Evolutionary conservation across 23 red algal species (phyloP), one percentile per base, ranked within the genome.

Genomic region (Gracilariopsis chorda): DNA sequence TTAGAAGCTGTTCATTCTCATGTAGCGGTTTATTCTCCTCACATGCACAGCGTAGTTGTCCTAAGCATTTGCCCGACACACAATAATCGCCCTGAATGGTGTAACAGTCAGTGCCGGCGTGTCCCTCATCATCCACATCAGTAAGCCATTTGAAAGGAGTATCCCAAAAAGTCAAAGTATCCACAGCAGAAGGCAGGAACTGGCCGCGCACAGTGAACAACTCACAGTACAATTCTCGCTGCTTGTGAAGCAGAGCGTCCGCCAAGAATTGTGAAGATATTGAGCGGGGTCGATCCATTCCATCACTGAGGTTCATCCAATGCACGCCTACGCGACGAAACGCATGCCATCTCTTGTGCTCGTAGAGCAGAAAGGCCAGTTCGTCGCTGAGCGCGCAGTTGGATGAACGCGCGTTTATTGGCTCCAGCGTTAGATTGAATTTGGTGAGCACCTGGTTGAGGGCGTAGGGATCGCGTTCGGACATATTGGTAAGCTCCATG

Each of bases 281-380:
- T 41, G 36, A 39, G 24, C 24, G 20, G 24, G 67, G 67, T 39
- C 67, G 25, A 23, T 20, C 28, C 25, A 74, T 41, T 21, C 67
- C 28, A 41, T 74, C 67, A 41, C 35, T 74, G 33, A 74, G 35
- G 24, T 74, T 74, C 28, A 74, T 74, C 67, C 67, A 74, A 20
- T 74, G 67, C 35, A 41, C 45, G 10, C 67, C 67, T 7, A 74
- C 10, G 24, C 67, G 67, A 11, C 67, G 67, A 41, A 74, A 20
- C 25, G 67, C 35, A 41, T 41, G 44, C 67, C 67, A 74, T 11
- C 67, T 7, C 10, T 11, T 11, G 35, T 74, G 24, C 10, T 74
- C 33, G 24, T 37, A 21, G 27, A 23, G 35, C 13, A 74, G 27
- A 10, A 74, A 23, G 21, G 67, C 67, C 10, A 7, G 11, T 9